These are phyloP conservation scores for Trichoderma brevicompactum DNA, from an alignment of 2,329 filamentous ascomycete species.

Conservation along the genomic window DNA sequence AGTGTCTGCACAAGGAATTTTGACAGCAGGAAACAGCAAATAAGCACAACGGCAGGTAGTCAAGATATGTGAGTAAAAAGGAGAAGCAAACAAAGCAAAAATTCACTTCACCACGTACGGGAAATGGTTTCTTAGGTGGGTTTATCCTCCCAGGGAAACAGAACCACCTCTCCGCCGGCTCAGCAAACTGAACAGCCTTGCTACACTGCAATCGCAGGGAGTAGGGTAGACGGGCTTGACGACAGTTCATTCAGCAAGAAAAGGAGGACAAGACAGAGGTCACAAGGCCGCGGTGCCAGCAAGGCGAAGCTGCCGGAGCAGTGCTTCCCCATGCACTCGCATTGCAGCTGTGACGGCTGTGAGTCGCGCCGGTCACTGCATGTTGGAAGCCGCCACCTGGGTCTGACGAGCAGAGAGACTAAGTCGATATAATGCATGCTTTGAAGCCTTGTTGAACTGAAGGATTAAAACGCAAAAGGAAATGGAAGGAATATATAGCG, in stretches of 20 bases:
- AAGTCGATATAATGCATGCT: not conserved
- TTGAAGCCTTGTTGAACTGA: too few relatives aligned
- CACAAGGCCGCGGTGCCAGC: not conserved
- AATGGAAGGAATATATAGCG: not conserved
- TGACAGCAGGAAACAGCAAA: not conserved
- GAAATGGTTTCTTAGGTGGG: not conserved
- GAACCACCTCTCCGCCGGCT: not conserved
- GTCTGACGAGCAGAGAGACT: not conserved
- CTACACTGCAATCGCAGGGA: not conserved
- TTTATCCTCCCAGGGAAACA: not conserved
- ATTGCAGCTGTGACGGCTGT: not conserved
- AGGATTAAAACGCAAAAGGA: too few relatives aligned
- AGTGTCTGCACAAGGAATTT: not conserved
- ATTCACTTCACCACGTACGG: slow-evolving; percentile 6
- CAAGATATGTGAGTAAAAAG: not conserved
- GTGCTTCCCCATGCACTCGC: not conserved
- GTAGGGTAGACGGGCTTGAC: not conserved
- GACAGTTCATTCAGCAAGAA: too few relatives aligned
- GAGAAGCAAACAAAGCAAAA: slow-evolving; percentile 12
- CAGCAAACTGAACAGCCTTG: not conserved
- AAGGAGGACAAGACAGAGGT: not conserved
- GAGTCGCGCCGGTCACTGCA: slow-evolving; percentile 4
- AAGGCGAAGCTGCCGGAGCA: not conserved
- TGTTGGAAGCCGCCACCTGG: slow-evolving; percentile 11
- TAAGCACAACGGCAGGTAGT: not conserved